phyloP scores from a whole-genome alignment of 139 green algal species.

The Zygnema circumcarinatum region DNA sequence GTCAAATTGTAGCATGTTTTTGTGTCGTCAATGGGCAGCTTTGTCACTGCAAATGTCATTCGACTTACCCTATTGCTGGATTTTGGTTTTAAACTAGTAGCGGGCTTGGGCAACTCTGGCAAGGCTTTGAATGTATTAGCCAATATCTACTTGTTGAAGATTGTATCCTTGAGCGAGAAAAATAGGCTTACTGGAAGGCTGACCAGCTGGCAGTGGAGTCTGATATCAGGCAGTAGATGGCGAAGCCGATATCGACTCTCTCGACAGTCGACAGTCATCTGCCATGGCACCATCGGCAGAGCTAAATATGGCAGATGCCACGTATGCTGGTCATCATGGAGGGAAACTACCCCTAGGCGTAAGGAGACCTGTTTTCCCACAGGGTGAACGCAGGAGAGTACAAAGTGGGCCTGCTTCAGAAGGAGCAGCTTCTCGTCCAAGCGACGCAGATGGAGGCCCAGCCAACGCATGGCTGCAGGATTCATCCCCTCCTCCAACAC shows the following conservation, averaged over 20 bases:
- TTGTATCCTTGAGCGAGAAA: no score
- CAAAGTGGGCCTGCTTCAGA: neutral
- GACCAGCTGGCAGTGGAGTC: no score
- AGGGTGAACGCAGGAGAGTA: neutral
- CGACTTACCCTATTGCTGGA: no score
- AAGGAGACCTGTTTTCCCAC: neutral
- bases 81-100: no score
- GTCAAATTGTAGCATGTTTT: no score
- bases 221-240: neutral
- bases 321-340: neutral
- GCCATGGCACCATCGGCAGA: neutral
- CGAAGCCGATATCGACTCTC: neutral
- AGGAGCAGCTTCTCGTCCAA: neutral
- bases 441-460: neutral
- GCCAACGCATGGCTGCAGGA: neutral
- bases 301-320: neutral
- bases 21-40: no score
- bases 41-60: no score
- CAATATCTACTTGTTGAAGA: no score
- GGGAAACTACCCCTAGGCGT: neutral
- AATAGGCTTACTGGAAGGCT: no score
- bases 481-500: neutral
- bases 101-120: no score
- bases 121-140: no score
- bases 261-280: neutral